Evolutionary conservation across 2,329 filamentous ascomycete species (phyloP).

Genomic region (Exophiala lecanii-corni): DNA sequence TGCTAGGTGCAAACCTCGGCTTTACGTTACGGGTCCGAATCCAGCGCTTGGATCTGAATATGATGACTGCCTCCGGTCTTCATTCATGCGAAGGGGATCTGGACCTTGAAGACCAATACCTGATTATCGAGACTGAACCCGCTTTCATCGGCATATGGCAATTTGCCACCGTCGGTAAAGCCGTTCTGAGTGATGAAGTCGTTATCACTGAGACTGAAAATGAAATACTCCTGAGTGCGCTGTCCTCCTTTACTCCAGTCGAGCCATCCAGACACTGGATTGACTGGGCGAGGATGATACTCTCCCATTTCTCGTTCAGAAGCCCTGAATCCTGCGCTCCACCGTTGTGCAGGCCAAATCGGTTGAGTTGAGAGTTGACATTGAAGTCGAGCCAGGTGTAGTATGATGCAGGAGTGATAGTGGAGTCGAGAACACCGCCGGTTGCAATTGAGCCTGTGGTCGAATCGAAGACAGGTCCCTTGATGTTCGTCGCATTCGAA

Average conservation of each 20-base stretch:
- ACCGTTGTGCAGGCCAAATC: slow-evolving; percentile 66
- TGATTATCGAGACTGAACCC: slow-evolving; percentile 59
- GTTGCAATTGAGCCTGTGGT: slow-evolving; percentile 43
- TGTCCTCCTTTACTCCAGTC: neutral
- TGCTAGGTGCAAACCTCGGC: too few species aligned
- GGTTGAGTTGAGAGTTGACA: slow-evolving; percentile 57
- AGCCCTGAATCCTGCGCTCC: slow-evolving; percentile 54
- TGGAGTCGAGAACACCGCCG: slow-evolving; percentile 50
- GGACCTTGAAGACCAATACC: slow-evolving; percentile 58
- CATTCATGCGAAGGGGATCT: slow-evolving; percentile 35
- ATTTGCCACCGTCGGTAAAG: slow-evolving; percentile 54
- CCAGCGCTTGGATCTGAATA: too few species aligned
- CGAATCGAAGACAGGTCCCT: slow-evolving; percentile 38
- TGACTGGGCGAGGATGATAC: slow-evolving; percentile 59
- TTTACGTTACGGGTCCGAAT: too few species aligned
- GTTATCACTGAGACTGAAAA: slow-evolving; percentile 66
- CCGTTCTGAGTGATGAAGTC: slow-evolving; percentile 70
- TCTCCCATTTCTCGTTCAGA: slow-evolving; percentile 76
- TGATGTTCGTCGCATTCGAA: slow-evolving; percentile 57
- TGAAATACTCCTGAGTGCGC: slow-evolving; percentile 55
- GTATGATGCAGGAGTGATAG: slow-evolving; percentile 56
- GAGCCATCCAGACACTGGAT: slow-evolving; percentile 36
- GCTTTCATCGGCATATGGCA: slow-evolving; percentile 53
- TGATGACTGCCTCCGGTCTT: too few species aligned
- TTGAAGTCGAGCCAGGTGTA: slow-evolving; percentile 67